These are phyloP conservation scores for Aspergillus haitiensis DNA, from an alignment of 495 filamentous ascomycete genomes.

Conservation along the genomic window DNA sequence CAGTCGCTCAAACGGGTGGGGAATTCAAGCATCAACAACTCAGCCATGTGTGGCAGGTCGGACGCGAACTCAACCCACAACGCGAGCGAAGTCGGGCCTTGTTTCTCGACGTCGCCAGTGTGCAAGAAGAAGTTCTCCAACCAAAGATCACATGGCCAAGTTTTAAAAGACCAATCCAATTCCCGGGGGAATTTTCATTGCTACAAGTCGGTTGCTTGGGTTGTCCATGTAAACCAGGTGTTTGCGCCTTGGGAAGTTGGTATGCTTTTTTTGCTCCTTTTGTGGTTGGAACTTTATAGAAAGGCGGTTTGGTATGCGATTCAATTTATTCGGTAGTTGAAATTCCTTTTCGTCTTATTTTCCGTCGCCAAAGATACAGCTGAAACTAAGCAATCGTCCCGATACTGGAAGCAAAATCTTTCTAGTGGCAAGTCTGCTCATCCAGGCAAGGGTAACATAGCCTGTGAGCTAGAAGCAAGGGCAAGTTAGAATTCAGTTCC, in stretches of 20 bases:
- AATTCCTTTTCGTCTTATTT: background rate
- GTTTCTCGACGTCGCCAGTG: slow-evolving; percentile 25
- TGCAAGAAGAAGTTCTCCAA: slow-evolving; percentile 19
- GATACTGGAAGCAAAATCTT: background rate
- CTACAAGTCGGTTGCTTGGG: slow-evolving; percentile 47
- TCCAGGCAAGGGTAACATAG: slow-evolving; percentile 22
- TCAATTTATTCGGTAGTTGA: background rate
- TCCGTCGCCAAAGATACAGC: background rate
- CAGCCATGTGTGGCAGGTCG: slow-evolving; percentile 19
- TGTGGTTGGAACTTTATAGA: slow-evolving; percentile 8
- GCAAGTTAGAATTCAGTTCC: slow-evolving; percentile 5
- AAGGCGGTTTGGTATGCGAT: slow-evolving; percentile 1
- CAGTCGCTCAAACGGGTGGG: slow-evolving; percentile 20
- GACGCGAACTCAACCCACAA: slow-evolving; percentile 43
- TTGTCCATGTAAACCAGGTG: slow-evolving; percentile 35
- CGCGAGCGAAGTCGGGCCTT: slow-evolving; percentile 10
- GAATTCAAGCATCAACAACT: slow-evolving; percentile 45
- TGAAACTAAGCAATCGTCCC: background rate
- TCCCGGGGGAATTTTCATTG: slow-evolving; percentile 45
- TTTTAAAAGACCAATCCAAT: slow-evolving; percentile 48
- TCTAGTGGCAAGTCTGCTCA: slow-evolving; percentile 6
- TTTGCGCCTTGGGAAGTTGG: slow-evolving; percentile 23
- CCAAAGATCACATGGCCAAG: slow-evolving; percentile 43
- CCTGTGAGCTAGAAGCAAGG: slow-evolving; percentile 18
- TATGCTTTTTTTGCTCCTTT: background rate